Conservation (phyloP, 768 basidiomycete genomes). For the Kwoniella heveanensis region DNA sequence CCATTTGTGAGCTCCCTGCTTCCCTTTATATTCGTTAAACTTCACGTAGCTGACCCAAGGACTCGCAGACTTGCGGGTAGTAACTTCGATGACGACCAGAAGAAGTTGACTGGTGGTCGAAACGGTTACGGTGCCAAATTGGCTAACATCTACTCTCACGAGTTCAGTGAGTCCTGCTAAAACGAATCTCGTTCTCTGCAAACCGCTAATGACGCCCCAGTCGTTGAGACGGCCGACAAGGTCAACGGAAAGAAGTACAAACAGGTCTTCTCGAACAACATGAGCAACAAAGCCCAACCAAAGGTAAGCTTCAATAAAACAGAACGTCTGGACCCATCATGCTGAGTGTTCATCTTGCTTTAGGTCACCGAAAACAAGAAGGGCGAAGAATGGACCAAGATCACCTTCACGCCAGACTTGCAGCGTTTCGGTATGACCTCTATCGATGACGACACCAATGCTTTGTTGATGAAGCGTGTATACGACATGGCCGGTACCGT, state of each 20-base stretch:
- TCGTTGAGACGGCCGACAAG: conserved; percentile 91
- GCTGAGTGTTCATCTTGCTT: neutral
- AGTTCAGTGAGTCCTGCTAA: conserved; percentile 65
- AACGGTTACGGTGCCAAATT: conserved; percentile 99
- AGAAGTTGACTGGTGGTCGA: conserved; percentile 96
- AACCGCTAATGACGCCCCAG: conserved; percentile 24
- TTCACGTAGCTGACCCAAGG: too few species aligned
- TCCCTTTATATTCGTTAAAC: too few species aligned
- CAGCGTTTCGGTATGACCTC: conserved; percentile 81
- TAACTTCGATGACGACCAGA: conserved; percentile 98
- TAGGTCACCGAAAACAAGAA: conserved; percentile 82
- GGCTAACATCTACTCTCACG: conserved; percentile 94
- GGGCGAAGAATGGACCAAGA: conserved; percentile 86
- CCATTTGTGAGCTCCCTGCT: conserved; percentile 66
- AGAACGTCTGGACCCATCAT: neutral
- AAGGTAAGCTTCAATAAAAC: conserved; percentile 59
- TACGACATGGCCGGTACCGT: conserved; percentile 97
- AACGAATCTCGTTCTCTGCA: neutral
- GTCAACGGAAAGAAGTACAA: conserved; percentile 84
- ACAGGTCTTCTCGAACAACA: conserved; percentile 92
- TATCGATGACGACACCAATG: conserved; percentile 88
- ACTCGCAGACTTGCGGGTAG: conserved; percentile 73
- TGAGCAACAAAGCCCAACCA: conserved; percentile 80
- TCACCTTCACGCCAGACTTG: conserved; percentile 91
- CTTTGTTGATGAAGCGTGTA: conserved; percentile 87